Evolutionary conservation across 2,329 filamentous ascomycete genomes (phyloP).

Genomic region (Penicillium thymicola): DNA sequence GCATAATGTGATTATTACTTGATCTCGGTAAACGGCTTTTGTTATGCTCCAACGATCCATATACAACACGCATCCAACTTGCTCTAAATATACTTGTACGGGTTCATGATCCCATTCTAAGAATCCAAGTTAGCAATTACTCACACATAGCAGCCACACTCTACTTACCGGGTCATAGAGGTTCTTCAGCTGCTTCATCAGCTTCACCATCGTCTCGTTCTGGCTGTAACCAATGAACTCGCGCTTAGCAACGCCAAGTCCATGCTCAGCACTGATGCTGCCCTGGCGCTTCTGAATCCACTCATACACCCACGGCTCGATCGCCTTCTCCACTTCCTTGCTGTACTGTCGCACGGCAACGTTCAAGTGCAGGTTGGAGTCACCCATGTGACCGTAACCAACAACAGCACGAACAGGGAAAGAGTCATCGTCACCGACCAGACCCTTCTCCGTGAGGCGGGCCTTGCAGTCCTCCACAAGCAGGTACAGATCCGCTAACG

Average conservation of each 20-base stretch:
- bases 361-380: constrained; percentile 93
- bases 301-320: constrained; percentile 96
- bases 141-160: not conserved
- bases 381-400: constrained; percentile 97
- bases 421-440: constrained; percentile 72
- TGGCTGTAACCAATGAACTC: constrained; percentile 91
- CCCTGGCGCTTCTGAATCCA: constrained; percentile 87
- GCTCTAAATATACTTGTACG: constrained; percentile 82
- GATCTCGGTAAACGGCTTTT: not conserved
- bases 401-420: constrained; percentile 85
- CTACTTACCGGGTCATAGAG: constrained; percentile 85
- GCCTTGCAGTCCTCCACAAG: constrained; percentile 81
- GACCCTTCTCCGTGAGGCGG: constrained; percentile 67
- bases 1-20: not conserved
- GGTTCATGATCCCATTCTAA: constrained; percentile 97
- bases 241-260: constrained; percentile 91
- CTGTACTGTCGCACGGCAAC: constrained; percentile 79
- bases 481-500: constrained; percentile 78
- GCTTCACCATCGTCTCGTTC: constrained; percentile 75
- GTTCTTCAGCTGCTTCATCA: constrained; percentile 95
- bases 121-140: constrained; percentile 15
- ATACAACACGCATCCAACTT: not conserved
- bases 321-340: constrained; percentile 75
- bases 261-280: constrained; percentile 96
- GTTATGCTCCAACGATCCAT: not conserved